phyloP scores from a whole-genome alignment of 2,329 filamentous ascomycete genomes.

The Penicillium crustosum region DNA sequence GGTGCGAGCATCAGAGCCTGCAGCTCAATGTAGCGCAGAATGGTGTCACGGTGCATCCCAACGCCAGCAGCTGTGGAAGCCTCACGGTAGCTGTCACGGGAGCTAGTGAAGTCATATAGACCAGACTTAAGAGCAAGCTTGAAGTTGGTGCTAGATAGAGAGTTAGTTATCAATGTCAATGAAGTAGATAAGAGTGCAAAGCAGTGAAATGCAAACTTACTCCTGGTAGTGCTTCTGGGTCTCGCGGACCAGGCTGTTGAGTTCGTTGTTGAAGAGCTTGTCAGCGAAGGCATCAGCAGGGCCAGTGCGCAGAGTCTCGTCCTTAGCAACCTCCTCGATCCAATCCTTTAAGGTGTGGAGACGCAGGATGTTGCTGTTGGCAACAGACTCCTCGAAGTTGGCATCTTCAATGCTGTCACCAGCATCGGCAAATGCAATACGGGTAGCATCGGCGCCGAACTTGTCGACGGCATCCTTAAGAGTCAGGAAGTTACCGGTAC shows the following conservation, averaged over 20 bases:
- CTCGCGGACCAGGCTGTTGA: slow-evolving; percentile 79
- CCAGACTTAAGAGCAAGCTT: slow-evolving; percentile 82
- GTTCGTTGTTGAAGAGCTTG: slow-evolving; percentile 86
- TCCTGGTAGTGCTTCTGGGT: slow-evolving; percentile 74
- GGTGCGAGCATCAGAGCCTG: slow-evolving; percentile 80
- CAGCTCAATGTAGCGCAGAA: slow-evolving; percentile 78
- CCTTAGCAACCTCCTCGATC: slow-evolving; percentile 80
- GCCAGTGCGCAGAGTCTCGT: slow-evolving; percentile 74
- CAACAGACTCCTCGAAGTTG: slow-evolving; percentile 95
- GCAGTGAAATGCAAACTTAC: slow-evolving; percentile 39
- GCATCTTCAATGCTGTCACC: slow-evolving; percentile 93
- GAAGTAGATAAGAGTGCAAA: neutral
- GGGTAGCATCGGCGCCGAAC: slow-evolving; percentile 89
- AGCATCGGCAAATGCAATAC: slow-evolving; percentile 89
- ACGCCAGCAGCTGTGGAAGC: slow-evolving; percentile 72
- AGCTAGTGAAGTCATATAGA: slow-evolving; percentile 86
- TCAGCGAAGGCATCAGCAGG: slow-evolving; percentile 78
- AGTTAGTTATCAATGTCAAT: slow-evolving; percentile 15
- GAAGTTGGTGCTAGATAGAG: slow-evolving; percentile 63
- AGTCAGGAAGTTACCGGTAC: slow-evolving; percentile 95
- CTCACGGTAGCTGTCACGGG: slow-evolving; percentile 89
- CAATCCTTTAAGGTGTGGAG: slow-evolving; percentile 83
- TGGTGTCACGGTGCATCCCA: slow-evolving; percentile 80
- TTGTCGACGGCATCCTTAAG: slow-evolving; percentile 82
- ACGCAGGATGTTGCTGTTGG: slow-evolving; percentile 85